A percentile compares a stretch with the other conserved stretches of the same genome.
These are phyloP conservation scores for Lasiodiplodia sp. DNA, from an alignment of 2,329 filamentous ascomycete genomes.

Conservation along the genomic window DNA sequence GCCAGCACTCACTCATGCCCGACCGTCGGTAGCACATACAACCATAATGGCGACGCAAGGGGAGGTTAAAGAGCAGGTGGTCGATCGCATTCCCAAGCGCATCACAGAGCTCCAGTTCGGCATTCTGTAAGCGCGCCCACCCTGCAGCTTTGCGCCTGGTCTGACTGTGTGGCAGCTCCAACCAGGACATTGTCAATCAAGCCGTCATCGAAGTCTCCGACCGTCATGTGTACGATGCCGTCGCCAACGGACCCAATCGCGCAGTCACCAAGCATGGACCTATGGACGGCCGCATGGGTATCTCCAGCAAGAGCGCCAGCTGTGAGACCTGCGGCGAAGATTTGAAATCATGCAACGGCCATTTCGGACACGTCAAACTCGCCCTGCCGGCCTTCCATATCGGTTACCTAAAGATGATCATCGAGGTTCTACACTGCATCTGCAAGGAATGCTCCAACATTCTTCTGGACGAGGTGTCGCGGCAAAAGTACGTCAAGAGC, in stretches of 20 bases:
- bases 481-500: constrained; percentile 78
- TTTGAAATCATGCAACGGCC: constrained; percentile 86
- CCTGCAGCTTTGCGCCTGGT: constrained; percentile 16
- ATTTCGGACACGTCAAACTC: constrained; percentile 92
- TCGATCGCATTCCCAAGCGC: constrained; percentile 86
- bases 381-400: constrained; percentile 94
- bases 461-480: constrained; percentile 80
- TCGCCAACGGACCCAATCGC: constrained; percentile 64
- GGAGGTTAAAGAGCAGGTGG: constrained; percentile 80
- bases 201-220: constrained; percentile 95
- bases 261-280: constrained; percentile 82
- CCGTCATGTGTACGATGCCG: constrained; percentile 89
- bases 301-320: constrained; percentile 79
- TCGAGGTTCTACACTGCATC: constrained; percentile 90
- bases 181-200: constrained; percentile 94
- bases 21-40: constrained; percentile 22
- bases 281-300: constrained; percentile 86
- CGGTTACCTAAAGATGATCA: constrained; percentile 92
- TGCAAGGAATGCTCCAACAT: constrained; percentile 92
- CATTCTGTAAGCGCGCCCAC: constrained; percentile 68
- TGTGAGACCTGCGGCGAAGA: constrained; percentile 86
- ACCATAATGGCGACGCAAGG: constrained; percentile 29
- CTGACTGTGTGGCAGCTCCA: constrained; percentile 66
- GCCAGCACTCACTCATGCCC: constrained; percentile 12
- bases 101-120: constrained; percentile 95